phyloP scores from a whole-genome alignment of 208 protist species.

The Crithidia thermophila region DNA sequence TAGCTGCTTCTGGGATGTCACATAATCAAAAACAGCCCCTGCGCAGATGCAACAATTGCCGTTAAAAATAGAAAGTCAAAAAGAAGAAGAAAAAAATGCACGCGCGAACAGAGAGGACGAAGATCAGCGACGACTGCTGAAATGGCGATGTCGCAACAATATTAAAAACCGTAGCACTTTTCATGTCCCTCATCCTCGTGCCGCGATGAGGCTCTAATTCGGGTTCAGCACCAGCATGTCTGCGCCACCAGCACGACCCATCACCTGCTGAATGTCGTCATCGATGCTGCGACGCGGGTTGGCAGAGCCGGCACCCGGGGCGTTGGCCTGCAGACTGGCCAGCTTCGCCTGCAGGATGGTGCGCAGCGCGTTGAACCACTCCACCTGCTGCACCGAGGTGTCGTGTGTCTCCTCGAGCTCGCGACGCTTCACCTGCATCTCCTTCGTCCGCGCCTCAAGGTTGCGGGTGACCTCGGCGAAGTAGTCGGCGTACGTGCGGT shows the following conservation, averaged over 20 bases:
- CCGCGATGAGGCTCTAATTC: conserved; percentile 41
- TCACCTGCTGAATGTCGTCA: conserved; percentile 42
- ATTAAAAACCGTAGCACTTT: too few relatives aligned
- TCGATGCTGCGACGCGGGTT: conserved; percentile 23
- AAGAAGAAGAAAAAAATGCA: conserved; percentile 4
- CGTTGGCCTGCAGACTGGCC: conserved; percentile 19
- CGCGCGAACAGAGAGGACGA: not conserved
- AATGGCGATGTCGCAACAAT: too few relatives aligned
- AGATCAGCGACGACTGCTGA: not conserved
- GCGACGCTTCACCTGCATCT: conserved; percentile 74
- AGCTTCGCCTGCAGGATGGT: conserved; percentile 42
- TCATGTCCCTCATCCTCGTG: too few relatives aligned
- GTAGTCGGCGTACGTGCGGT: conserved; percentile 65
- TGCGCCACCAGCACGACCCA: conserved; percentile 42
- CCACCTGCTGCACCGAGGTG: conserved; percentile 80
- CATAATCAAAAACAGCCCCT: too few relatives aligned
- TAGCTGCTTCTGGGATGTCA: too few relatives aligned
- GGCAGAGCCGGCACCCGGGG: not conserved
- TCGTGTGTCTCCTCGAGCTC: conserved; percentile 88
- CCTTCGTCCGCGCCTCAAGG: conserved; percentile 64
- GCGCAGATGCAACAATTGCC: too few relatives aligned
- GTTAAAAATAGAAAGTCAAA: conserved; percentile 8
- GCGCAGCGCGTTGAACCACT: conserved; percentile 53
- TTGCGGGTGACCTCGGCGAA: conserved; percentile 43
- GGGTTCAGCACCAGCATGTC: conserved; percentile 71